These are phyloP conservation scores for Triticum turgidum DNA, from an alignment of 176 grass and related monocot species.

Conservation along the genomic window DNA sequence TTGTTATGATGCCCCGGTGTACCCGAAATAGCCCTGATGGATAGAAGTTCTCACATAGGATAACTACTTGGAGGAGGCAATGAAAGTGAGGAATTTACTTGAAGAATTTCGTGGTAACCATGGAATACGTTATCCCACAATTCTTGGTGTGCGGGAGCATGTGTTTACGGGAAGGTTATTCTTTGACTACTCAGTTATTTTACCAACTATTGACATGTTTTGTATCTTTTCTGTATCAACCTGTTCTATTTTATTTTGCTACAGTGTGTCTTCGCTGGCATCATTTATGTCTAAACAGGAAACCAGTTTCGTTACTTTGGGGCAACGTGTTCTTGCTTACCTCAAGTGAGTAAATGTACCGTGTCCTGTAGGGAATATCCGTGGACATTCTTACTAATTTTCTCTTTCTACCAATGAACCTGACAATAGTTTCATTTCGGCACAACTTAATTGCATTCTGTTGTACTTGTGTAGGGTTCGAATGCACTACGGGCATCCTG, in stretches of 20 bases:
- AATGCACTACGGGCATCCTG: slow-evolving; percentile 99
- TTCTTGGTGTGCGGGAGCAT: slow-evolving; percentile 95
- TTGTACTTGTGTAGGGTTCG: slow-evolving; percentile 66
- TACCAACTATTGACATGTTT: slow-evolving; percentile 24
- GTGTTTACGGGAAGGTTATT: slow-evolving; percentile 94
- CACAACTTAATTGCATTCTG: slow-evolving; percentile 19
- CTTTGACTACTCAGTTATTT: slow-evolving; percentile 25
- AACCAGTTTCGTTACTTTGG: slow-evolving; percentile 97
- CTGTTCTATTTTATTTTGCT: slow-evolving; percentile 26
- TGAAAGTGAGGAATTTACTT: slow-evolving; percentile 99
- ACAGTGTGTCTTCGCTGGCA: slow-evolving; percentile 90
- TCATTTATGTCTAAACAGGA: slow-evolving; percentile 99
- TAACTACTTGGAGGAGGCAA: slow-evolving; percentile 94
- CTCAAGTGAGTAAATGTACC: slow-evolving; percentile 78
- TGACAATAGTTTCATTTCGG: neutral
- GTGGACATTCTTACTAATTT: neutral
- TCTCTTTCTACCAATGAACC: neutral
- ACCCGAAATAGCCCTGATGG: neutral
- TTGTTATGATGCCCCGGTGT: slow-evolving; percentile 3
- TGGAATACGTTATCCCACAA: slow-evolving; percentile 68
- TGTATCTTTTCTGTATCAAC: slow-evolving; percentile 22
- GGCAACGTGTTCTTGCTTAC: slow-evolving; percentile 89
- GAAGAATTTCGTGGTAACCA: slow-evolving; percentile 83
- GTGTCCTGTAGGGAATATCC: slow-evolving; percentile 20
- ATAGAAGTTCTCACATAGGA: slow-evolving; percentile 50